Percentiles rank a stretch among this genome's conserved stretches.
Conservation (phyloP, 2,329 filamentous ascomycete genomes). For the Akanthomyces lecanii region DNA sequence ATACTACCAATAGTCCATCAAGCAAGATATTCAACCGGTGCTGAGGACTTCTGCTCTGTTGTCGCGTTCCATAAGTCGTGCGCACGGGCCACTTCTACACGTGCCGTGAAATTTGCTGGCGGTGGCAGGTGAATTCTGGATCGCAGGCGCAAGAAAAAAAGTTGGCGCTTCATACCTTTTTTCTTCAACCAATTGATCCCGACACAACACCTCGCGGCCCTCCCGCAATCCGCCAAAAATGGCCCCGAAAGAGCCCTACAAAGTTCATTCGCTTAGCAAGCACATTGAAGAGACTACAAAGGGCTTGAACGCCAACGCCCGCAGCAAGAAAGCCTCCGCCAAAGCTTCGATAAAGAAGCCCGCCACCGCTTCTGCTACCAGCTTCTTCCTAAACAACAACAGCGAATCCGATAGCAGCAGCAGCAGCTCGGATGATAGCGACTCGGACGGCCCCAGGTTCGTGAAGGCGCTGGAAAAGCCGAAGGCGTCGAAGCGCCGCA, state of each 20-base stretch:
- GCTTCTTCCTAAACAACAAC: conserved; percentile 29
- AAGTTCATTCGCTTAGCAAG: conserved; percentile 35
- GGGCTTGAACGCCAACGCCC: conserved; percentile 30
- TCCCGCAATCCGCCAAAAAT: conserved; percentile 26
- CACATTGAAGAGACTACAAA: conserved; percentile 37
- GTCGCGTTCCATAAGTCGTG: neutral
- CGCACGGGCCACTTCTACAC: conserved; percentile 16
- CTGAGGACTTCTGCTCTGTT: neutral
- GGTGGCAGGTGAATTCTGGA: neutral
- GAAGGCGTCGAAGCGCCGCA: conserved; percentile 24
- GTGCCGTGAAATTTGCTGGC: conserved; percentile 12
- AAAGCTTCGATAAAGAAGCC: conserved; percentile 27
- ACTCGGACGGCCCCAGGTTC: conserved; percentile 27
- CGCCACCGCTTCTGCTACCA: conserved; percentile 21
- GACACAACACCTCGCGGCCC: neutral
- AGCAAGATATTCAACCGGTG: neutral
- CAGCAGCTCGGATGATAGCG: conserved; percentile 33
- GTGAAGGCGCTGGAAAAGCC: conserved; percentile 30
- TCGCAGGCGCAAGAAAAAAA: neutral
- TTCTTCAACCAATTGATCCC: conserved; percentile 7
- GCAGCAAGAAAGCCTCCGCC: conserved; percentile 29
- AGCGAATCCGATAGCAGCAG: conserved; percentile 28
- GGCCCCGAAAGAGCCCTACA: conserved; percentile 34
- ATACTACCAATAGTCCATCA: neutral
- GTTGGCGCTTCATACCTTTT: neutral